Percentiles rank a stretch among this genome's conserved stretches.
Conservation (phyloP, 257 asterid genomes). For the Plantago ovata region DNA sequence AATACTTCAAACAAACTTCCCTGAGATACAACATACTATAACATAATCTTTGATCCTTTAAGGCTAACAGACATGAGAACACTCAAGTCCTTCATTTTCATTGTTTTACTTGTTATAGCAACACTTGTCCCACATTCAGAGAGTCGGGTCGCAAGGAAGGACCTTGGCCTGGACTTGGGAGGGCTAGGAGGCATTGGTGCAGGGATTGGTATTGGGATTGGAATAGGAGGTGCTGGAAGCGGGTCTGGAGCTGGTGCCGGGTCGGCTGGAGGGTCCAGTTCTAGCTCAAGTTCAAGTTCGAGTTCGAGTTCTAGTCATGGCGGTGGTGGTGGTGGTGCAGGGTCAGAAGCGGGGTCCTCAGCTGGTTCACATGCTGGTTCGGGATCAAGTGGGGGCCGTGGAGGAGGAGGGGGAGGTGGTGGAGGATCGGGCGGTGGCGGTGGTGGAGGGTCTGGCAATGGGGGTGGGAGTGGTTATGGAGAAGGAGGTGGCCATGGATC, state of each 20-base stretch:
- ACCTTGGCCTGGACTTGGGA: conserved; percentile 50
- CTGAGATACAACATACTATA: neutral
- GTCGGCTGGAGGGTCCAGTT: conserved; percentile 21
- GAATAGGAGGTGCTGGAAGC: conserved; percentile 34
- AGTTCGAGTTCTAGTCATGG: conserved; percentile 20
- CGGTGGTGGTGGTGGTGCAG: conserved; percentile 24
- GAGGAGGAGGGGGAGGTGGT: conserved; percentile 23
- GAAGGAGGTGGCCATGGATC: conserved; percentile 53
- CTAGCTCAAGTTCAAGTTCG: conserved; percentile 34
- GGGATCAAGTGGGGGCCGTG: conserved; percentile 21
- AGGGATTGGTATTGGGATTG: conserved; percentile 29
- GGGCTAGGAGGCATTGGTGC: conserved; percentile 27
- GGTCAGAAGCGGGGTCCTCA: conserved; percentile 31
- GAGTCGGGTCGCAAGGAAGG: conserved; percentile 50
- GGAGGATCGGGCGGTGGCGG: conserved; percentile 30
- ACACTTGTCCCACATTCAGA: conserved; percentile 35
- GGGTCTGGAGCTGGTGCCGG: conserved; percentile 49
- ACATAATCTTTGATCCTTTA: neutral
- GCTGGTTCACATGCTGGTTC: conserved; percentile 38
- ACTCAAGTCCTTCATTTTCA: conserved; percentile 22
- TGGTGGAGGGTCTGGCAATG: conserved; percentile 30
- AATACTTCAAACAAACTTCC: conserved; percentile 4
- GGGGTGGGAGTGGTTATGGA: conserved; percentile 47
- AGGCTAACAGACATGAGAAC: conserved; percentile 30
- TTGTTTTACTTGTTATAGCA: conserved; percentile 30